Evolutionary conservation across 2,329 filamentous ascomycete genomes (phyloP), one percentile per base, ranked within the genome.

Genomic region (Alternaria sp.): DNA sequence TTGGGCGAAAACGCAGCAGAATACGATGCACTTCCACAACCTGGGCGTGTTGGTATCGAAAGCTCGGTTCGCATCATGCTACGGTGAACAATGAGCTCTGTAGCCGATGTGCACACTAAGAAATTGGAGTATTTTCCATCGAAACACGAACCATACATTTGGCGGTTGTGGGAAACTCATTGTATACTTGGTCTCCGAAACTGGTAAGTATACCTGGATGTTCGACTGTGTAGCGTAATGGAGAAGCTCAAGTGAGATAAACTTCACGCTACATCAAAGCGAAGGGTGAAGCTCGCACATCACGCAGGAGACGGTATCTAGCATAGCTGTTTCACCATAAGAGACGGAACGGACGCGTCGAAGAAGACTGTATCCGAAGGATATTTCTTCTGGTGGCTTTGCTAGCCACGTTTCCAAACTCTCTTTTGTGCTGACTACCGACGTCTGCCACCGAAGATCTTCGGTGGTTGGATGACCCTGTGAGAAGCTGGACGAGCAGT

Each of bases 381-480:
- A 31, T 36, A 26, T 31, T 34, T 48, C 11, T 10, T 26, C 29
- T 46, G 17, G 31, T 46, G 31, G 29, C 44, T 36, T 33, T 48
- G 44, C 44, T 36, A 48, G 44, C 44, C 44, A 46, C 29, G 44
- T 34, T 46, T 46, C 23, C 29, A 46, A 46, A 6, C 21, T 34
- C 29, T 34, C 7, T 29, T 24, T 34, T 46, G 17, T 46, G 44
- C 23, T 1, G 11, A 33, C 29, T n/a, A 34, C 11, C 4, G 23
- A 31, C 39, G 33, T n/a, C 26, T 55, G 44, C 36, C 50, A 46
- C 56, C 51, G 40, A 58, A 49, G 49, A 58, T 50, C 40, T 34
- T 54, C 55, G 42, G 55, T 36, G 17, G 26, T 39, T 50, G 14
- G 44, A 29, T 31, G 44, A 54, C 56, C 56, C 56, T 58, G 51